A percentile compares a stretch with the other conserved stretches of the same genome.
These are phyloP conservation scores for Clausena lansium DNA, from an alignment of 345 rosid species.

Conservation along the genomic window DNA sequence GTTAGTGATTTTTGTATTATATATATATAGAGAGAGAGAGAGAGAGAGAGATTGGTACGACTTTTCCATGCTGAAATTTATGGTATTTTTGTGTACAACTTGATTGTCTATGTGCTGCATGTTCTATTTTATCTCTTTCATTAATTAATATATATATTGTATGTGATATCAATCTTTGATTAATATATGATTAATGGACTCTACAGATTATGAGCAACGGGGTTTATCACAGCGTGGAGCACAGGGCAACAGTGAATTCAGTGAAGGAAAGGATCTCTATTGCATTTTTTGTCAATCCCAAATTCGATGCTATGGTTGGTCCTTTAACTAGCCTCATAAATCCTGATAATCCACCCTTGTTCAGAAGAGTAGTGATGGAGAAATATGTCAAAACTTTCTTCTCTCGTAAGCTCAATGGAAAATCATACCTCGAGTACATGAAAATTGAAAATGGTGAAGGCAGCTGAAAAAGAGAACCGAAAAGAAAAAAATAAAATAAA, in stretches of 20 bases:
- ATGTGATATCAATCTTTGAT: no score
- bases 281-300: constrained; percentile 28
- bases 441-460: constrained; percentile 9
- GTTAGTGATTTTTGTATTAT: background rate
- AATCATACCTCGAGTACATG: constrained; percentile 19
- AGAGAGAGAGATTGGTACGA: no score
- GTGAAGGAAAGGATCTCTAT: constrained; percentile 19
- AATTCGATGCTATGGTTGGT: constrained; percentile 26
- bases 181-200: background rate
- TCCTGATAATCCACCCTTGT: constrained; percentile 26
- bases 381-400: constrained; percentile 18
- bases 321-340: constrained; percentile 20
- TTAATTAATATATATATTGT: no score
- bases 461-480: background rate
- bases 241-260: constrained; percentile 24
- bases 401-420: constrained; percentile 17
- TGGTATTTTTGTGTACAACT: no score
- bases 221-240: constrained; percentile 32
- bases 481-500: background rate
- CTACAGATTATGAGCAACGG: constrained; percentile 36
- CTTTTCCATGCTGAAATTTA: no score
- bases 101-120: background rate
- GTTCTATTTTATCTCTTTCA: background rate
- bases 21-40: no score
- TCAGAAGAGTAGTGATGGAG: constrained; percentile 12